Percentiles rank a stretch among this genome's conserved stretches.
Evolutionary conservation across 805 yeast species (phyloP).

Genomic region (Metschnikowia anglica): DNA sequence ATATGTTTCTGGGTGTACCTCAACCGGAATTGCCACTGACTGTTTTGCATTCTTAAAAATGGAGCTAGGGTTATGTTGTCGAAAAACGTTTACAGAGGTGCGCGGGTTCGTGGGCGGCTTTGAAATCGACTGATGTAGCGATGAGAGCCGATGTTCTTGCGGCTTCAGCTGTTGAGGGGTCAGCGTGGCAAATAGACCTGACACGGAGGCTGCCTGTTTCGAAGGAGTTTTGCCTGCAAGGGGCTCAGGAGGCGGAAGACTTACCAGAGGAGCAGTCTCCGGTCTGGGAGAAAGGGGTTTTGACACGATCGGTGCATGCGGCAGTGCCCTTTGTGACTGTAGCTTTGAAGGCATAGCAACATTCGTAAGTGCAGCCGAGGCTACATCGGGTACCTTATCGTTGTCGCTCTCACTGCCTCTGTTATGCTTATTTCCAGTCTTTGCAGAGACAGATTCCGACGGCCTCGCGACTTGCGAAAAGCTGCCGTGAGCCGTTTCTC

Average conservation of each 20-base stretch:
- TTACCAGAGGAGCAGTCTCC: neutral
- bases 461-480: conserved; percentile 6
- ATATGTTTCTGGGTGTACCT: too few relatives aligned
- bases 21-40: too few relatives aligned
- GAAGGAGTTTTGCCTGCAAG: conserved; percentile 6
- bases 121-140: neutral
- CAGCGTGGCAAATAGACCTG: conserved; percentile 7
- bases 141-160: neutral
- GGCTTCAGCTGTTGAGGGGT: conserved; percentile 6
- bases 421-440: too few relatives aligned
- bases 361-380: neutral
- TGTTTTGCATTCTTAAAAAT: too few relatives aligned
- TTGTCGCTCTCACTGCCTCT: neutral
- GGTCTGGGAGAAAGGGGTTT: neutral
- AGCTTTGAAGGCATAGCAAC: neutral
- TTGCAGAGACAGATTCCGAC: too few relatives aligned
- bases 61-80: too few relatives aligned
- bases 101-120: neutral
- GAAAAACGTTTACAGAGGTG: too few relatives aligned
- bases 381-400: neutral
- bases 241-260: conserved; percentile 7
- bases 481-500: conserved; percentile 5
- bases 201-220: neutral
- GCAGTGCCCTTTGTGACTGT: too few relatives aligned
- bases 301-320: too few relatives aligned